Evolutionary conservation across 306 rosid genomes (phyloP).

Genomic region (Medicago ruthenica): DNA sequence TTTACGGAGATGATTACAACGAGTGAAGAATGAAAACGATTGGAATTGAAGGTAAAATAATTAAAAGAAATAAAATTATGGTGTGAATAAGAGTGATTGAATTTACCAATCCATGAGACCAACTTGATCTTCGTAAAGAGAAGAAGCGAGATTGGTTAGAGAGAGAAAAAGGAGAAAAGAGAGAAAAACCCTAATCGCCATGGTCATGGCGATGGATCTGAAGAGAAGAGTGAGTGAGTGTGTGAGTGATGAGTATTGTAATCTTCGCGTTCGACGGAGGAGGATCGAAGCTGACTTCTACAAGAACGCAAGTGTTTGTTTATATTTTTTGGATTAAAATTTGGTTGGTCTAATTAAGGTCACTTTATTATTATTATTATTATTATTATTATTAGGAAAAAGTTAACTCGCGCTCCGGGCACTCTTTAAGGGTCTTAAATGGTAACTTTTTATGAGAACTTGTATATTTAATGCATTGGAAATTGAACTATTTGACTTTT

Average conservation of each 20-base stretch:
- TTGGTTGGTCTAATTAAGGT: background rate
- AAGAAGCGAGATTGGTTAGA: slow-evolving; percentile 42
- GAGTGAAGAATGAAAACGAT: background rate
- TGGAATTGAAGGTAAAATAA: slow-evolving; percentile 4
- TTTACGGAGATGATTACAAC: background rate
- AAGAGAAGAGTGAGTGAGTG: background rate
- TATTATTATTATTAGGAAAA: background rate
- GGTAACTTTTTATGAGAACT: too few species aligned
- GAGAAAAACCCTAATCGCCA: slow-evolving; percentile 73
- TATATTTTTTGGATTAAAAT: background rate
- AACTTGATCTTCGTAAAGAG: slow-evolving; percentile 92
- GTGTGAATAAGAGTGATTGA: slow-evolving; percentile 32
- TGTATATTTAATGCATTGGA: too few species aligned
- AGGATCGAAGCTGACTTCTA: slow-evolving; percentile 32
- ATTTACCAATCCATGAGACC: slow-evolving; percentile 96
- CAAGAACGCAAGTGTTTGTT: slow-evolving; percentile 22
- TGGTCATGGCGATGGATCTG: slow-evolving; percentile 77
- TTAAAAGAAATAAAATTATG: slow-evolving; percentile 12
- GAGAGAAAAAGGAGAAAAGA: slow-evolving; percentile 50
- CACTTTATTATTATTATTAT: too few species aligned
- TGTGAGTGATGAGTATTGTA: background rate
- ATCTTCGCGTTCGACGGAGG: background rate
- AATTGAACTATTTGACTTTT: too few species aligned
- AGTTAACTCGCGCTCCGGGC: too few species aligned
- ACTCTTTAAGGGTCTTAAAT: too few species aligned